Conservation (phyloP, 768 basidiomycete species). For the Pleurotus eryngii region DNA sequence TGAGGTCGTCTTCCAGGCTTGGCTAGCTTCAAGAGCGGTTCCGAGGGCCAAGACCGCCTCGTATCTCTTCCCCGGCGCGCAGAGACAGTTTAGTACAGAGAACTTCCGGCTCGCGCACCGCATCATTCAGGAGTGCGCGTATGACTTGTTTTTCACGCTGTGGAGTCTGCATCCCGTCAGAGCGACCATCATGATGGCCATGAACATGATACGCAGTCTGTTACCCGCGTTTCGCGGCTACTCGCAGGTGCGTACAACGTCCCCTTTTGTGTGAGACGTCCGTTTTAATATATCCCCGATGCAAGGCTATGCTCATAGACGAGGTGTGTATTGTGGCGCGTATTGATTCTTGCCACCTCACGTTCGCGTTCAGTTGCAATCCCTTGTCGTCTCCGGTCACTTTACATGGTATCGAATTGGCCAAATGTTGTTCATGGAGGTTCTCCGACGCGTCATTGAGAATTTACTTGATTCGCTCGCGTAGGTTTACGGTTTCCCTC, state of each 20-base stretch:
- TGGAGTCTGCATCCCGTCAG: conserved; percentile 62
- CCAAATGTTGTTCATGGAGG: conserved; percentile 57
- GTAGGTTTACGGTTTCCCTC: conserved; percentile 31
- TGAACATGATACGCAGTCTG: conserved; percentile 70
- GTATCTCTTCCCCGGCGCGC: conserved; percentile 63
- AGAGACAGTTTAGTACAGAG: conserved; percentile 53
- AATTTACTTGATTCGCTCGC: conserved; percentile 66
- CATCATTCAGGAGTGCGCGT: conserved; percentile 50
- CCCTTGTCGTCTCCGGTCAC: conserved; percentile 62
- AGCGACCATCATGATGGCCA: conserved; percentile 64
- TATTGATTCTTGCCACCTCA: conserved; percentile 13
- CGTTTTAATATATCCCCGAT: conserved; percentile 18
- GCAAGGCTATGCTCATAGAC: conserved; percentile 72
- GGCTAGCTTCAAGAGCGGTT: conserved; percentile 55
- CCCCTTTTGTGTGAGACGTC: conserved; percentile 10
- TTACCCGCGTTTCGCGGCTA: conserved; percentile 83
- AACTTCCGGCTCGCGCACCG: conserved; percentile 58
- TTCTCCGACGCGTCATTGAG: conserved; percentile 62
- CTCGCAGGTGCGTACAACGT: conserved; percentile 53
- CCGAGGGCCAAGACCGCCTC: conserved; percentile 38
- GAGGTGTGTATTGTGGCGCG: conserved; percentile 48
- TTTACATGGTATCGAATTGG: conserved; percentile 68
- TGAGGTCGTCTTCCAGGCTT: conserved; percentile 45
- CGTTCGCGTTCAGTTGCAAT: conserved; percentile 53
- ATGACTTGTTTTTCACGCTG: conserved; percentile 45